Evolutionary conservation across 148 eudicot genomes (phyloP).

Genomic region (Fallopia convolvulus): DNA sequence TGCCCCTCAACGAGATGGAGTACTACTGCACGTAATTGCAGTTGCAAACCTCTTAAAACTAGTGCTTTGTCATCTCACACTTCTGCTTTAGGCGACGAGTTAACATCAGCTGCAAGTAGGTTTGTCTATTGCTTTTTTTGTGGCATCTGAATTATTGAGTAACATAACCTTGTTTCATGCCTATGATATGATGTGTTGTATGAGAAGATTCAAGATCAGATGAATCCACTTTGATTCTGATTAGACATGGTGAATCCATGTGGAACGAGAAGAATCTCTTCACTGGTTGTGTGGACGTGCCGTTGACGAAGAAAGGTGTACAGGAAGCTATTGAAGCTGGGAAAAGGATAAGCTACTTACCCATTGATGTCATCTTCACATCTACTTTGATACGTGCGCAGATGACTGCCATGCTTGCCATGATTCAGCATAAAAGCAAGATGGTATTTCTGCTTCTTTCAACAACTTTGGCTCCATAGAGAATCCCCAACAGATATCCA

Average conservation of each 20-base stretch:
- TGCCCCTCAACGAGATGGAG: background rate
- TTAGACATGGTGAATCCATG: constrained; percentile 90
- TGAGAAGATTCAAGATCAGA: constrained; percentile 22
- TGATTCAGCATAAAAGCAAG: constrained; percentile 90
- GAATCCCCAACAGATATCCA: background rate
- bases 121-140: background rate
- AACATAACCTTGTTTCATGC: background rate
- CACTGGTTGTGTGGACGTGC: constrained; percentile 95
- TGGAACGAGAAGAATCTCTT: constrained; percentile 97
- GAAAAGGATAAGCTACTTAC: constrained; percentile 88
- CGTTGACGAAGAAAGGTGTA: constrained; percentile 75
- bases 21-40: background rate
- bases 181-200: background rate
- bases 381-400: constrained; percentile 92
- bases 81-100: background rate
- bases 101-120: background rate
- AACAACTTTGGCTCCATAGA: background rate
- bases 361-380: constrained; percentile 78
- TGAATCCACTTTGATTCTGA: constrained; percentile 79
- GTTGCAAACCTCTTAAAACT: background rate
- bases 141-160: background rate
- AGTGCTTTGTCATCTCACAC: background rate
- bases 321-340: constrained; percentile 97
- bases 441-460: constrained; percentile 42
- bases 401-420: constrained; percentile 99